Percentiles rank a stretch among this genome's conserved stretches.
Conservation (phyloP, 2,329 filamentous ascomycete species). For the Exophiala lecanii-corni region DNA sequence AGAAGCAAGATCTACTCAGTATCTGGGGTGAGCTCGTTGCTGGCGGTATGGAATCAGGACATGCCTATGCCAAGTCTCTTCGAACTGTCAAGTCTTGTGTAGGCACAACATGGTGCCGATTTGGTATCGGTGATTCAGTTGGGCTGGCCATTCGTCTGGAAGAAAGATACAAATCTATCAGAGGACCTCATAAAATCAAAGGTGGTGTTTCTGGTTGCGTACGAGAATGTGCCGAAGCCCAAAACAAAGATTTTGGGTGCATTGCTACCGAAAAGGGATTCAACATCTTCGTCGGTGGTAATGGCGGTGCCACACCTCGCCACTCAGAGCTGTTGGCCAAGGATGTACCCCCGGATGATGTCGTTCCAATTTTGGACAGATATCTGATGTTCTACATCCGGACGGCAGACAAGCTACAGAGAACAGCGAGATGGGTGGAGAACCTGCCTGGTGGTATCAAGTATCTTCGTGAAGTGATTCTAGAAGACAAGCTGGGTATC, state of each 20-base stretch:
- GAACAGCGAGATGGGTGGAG: conserved; percentile 85
- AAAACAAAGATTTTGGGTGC: conserved; percentile 88
- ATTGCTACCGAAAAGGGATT: conserved; percentile 91
- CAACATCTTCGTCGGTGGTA: conserved; percentile 87
- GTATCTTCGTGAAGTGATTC: conserved; percentile 75
- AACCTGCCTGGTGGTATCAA: conserved; percentile 75
- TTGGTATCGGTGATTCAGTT: conserved; percentile 82
- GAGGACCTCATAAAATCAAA: conserved; percentile 87
- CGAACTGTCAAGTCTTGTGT: conserved; percentile 86
- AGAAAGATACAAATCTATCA: conserved; percentile 86
- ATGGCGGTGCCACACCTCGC: conserved; percentile 78
- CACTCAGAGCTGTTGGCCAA: conserved; percentile 81
- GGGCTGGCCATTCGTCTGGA: conserved; percentile 85
- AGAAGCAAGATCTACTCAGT: conserved; percentile 74
- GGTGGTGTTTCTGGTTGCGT: conserved; percentile 86
- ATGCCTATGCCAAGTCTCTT: conserved; percentile 85
- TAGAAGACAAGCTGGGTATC: conserved; percentile 83
- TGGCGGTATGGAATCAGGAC: conserved; percentile 83
- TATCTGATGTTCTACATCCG: conserved; percentile 93
- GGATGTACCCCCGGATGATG: conserved; percentile 76
- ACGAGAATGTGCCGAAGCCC: conserved; percentile 87
- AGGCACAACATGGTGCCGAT: conserved; percentile 86
- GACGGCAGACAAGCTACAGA: conserved; percentile 83
- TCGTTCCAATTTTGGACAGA: conserved; percentile 78
- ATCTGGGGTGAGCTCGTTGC: conserved; percentile 80